Conservation (phyloP, 805 yeast species). For the Schwanniomyces pseudopolymorphus region DNA sequence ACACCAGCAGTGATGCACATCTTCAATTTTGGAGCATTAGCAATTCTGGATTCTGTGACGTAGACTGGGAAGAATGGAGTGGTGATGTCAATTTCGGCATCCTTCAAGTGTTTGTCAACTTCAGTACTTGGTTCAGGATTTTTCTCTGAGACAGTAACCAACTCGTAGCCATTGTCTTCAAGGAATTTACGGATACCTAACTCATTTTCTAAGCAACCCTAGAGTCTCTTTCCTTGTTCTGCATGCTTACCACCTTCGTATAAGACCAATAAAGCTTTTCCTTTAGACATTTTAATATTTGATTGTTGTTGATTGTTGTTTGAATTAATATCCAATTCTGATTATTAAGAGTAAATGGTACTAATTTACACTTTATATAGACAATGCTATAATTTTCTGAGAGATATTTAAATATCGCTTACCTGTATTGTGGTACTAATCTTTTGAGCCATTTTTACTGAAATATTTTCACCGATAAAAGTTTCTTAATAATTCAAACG, state of each 20-base stretch:
- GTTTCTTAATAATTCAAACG: no score
- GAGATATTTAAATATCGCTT: no score
- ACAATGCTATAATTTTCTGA: no score
- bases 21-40: conserved; percentile 69
- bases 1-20: conserved; percentile 77
- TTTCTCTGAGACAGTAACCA: conserved; percentile 66
- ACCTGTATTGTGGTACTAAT: no score
- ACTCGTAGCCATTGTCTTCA: conserved; percentile 63
- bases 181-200: conserved; percentile 67
- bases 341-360: no score
- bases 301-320: no score
- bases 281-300: conserved; percentile 17
- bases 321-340: no score
- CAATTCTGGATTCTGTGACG: conserved; percentile 63
- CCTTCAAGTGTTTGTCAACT: conserved; percentile 64
- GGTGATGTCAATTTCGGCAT: conserved; percentile 75
- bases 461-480: no score
- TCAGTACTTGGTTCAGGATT: conserved; percentile 56
- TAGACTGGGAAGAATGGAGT: conserved; percentile 86
- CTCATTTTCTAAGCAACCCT: conserved; percentile 75
- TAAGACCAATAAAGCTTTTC: conserved; percentile 53
- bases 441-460: no score
- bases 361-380: no score
- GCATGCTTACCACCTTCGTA: conserved; percentile 62
- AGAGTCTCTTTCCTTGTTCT: conserved; percentile 54